Base-by-base conservation (phyloP, 306 rosid genomes). In the Vachellia collinsii region DNA sequence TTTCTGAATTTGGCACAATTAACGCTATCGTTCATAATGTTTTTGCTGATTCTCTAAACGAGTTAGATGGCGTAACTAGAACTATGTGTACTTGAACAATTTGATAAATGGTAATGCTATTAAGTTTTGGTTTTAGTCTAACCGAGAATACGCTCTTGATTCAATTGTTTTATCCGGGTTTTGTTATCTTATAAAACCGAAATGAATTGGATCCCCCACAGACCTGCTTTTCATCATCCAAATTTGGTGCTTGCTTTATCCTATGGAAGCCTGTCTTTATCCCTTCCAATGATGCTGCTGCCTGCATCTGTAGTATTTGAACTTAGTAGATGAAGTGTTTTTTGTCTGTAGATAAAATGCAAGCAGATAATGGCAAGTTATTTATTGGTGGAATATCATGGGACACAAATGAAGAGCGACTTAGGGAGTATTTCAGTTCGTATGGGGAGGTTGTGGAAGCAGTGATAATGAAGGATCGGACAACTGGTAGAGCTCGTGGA, bases 391-490 rank as follows among this genome's bases (percentile, higher is more conserved):
- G 99, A 61, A 93, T 95, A 86, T 95, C 99, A 51, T 95, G 99
- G 99, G 98, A 95, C 92, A 95, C 99, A 56, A 87, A 89, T 88
- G 98, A 93, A 89, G 99, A 93, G 80, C 95, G 99, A 56, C 94
- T 95, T 78, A 91, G 91, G 83, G 98, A 91, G 89, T 93, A 95
- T 77, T 95, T 95, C 82, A 82, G 93, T 84, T 74, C 85, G 51
- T 95, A 81, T 75, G 99, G 99, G 9, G 99, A 95, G 82, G 95
- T 95, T 80, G 92, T 93, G 73, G 99, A 95, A 84, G 96, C 98
- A 34, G 98, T 95, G 83, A 95, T 95, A 83, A 95, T 95, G 99
- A 95, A 95, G 91, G 99, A 95, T 91, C 98, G 98, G 85, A 91
- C 97, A 51, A 93, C 99, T 3, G 97, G 99, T 72, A 93, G 99